A percentile compares a stretch with the other conserved stretches of the same genome.
These are phyloP conservation scores for Colletotrichum godetiae DNA, from an alignment of 2,329 filamentous ascomycete genomes.

Conservation along the genomic window DNA sequence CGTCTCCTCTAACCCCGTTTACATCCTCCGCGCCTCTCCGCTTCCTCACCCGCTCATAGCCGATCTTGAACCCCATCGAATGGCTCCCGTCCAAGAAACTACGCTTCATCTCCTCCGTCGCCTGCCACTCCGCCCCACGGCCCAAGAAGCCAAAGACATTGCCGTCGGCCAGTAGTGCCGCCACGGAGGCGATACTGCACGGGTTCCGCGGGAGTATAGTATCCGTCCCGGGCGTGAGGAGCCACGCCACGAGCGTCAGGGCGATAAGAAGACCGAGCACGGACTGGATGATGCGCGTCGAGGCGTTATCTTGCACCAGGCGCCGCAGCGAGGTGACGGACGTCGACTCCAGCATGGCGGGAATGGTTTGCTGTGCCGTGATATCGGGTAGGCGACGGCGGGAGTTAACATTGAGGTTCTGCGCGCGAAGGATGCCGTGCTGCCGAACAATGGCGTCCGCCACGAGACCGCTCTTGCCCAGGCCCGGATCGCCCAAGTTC, in stretches of 20 bases:
- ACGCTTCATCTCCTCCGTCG: slow-evolving; percentile 32
- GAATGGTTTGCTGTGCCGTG: slow-evolving; percentile 17
- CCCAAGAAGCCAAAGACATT: slow-evolving; percentile 46
- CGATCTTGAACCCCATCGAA: slow-evolving; percentile 41
- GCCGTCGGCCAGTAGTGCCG: slow-evolving; percentile 50
- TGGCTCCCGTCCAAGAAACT: slow-evolving; percentile 40
- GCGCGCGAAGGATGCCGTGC: slow-evolving; percentile 50
- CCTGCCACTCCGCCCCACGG: slow-evolving; percentile 42
- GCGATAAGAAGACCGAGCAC: slow-evolving; percentile 44
- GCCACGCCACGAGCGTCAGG: slow-evolving; percentile 43
- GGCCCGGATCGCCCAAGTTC: slow-evolving; percentile 39
- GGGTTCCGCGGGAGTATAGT: slow-evolving; percentile 43
- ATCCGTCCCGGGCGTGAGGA: slow-evolving; percentile 39
- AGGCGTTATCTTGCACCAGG: slow-evolving; percentile 44
- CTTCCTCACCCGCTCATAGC: slow-evolving; percentile 38
- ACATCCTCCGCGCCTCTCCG: slow-evolving; percentile 24
- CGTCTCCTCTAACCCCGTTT: neutral
- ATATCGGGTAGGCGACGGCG: slow-evolving; percentile 34
- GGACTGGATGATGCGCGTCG: slow-evolving; percentile 48
- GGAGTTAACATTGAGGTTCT: slow-evolving; percentile 44
- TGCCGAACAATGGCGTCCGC: slow-evolving; percentile 48
- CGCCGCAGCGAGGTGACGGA: slow-evolving; percentile 32
- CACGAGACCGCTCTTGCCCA: slow-evolving; percentile 36
- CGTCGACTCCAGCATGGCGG: slow-evolving; percentile 29
- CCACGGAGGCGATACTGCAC: slow-evolving; percentile 50